phyloP scores from a whole-genome alignment of 345 rosid species.

The Brassica napus region DNA sequence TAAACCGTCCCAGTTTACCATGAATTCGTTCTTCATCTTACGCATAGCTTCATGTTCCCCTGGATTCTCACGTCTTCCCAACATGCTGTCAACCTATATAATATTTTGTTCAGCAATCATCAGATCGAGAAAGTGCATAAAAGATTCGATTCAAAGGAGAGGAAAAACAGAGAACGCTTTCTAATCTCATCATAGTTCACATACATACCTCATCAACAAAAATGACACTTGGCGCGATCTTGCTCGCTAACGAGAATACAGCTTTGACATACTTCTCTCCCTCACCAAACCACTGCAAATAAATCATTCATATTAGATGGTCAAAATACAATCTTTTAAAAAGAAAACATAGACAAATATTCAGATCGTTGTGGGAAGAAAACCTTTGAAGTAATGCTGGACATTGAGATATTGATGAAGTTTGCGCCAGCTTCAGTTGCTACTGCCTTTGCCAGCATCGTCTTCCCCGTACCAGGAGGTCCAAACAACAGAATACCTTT shows the following conservation, averaged over 20 bases:
- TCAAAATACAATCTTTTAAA: not conserved
- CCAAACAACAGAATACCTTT: constrained; percentile 58
- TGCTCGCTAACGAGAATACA: constrained; percentile 95
- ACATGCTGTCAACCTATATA: not conserved
- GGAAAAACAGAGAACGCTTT: not conserved
- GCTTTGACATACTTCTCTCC: constrained; percentile 99
- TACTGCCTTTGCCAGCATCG: constrained; percentile 99
- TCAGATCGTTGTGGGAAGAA: not conserved
- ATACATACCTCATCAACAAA: constrained; percentile 92
- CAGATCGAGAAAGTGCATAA: not conserved
- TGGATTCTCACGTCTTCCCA: not conserved
- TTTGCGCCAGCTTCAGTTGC: constrained; percentile 99
- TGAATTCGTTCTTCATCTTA: not conserved
- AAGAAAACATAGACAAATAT: not conserved
- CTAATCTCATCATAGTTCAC: too few relatives aligned
- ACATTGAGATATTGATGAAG: constrained; percentile 98
- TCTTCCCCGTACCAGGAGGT: constrained; percentile 83
- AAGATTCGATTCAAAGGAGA: not conserved
- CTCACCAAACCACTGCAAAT: constrained; percentile 99
- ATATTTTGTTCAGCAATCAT: not conserved
- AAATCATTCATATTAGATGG: constrained; percentile 17
- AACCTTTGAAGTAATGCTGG: constrained; percentile 98
- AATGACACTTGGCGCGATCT: constrained; percentile 96
- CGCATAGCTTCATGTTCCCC: not conserved
- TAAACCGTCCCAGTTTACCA: constrained; percentile 38